phyloP scores from a whole-genome alignment of 1,284 basidiomycete species.

The Sanguinoderma infundibulare region DNA sequence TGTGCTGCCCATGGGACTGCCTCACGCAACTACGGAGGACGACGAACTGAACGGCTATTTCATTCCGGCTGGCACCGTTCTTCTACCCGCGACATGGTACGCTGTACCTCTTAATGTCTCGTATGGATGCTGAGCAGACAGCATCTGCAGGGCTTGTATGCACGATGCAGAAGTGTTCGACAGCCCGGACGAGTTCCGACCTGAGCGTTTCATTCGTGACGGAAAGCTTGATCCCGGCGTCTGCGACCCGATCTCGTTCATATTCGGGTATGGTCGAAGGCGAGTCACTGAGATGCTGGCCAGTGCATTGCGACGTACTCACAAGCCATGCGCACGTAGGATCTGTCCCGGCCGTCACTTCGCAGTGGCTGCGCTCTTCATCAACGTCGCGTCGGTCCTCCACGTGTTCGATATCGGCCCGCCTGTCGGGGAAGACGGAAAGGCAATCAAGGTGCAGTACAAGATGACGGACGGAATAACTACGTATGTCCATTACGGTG shows the following conservation, averaged over 20 bases:
- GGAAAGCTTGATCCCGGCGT: background rate
- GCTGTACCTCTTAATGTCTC: background rate
- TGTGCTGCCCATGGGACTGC: slow-evolving; percentile 3
- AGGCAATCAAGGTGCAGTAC: background rate
- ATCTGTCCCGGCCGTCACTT: slow-evolving; percentile 10
- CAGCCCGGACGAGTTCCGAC: slow-evolving; percentile 2
- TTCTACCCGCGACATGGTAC: slow-evolving; percentile 26
- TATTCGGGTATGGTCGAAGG: slow-evolving; percentile 10
- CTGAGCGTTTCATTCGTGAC: slow-evolving; percentile 7
- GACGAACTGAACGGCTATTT: slow-evolving; percentile 18
- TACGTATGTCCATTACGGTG: too few relatives aligned
- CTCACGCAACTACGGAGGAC: slow-evolving; percentile 6
- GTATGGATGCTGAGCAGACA: background rate
- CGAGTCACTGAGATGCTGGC: too few relatives aligned
- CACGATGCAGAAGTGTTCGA: background rate
- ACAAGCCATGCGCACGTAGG: too few relatives aligned
- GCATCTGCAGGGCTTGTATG: slow-evolving; percentile 3
- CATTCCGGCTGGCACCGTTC: slow-evolving; percentile 24
- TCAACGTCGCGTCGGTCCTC: slow-evolving; percentile 2
- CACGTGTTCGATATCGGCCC: slow-evolving; percentile 5
- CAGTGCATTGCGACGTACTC: too few relatives aligned
- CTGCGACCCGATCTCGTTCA: slow-evolving; percentile 3
- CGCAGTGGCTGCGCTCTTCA: slow-evolving; percentile 1
- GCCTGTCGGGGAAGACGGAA: background rate
- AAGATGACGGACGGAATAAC: too few relatives aligned